Conservation (phyloP, 768 basidiomycete species). For the Tulasnella sp. region DNA sequence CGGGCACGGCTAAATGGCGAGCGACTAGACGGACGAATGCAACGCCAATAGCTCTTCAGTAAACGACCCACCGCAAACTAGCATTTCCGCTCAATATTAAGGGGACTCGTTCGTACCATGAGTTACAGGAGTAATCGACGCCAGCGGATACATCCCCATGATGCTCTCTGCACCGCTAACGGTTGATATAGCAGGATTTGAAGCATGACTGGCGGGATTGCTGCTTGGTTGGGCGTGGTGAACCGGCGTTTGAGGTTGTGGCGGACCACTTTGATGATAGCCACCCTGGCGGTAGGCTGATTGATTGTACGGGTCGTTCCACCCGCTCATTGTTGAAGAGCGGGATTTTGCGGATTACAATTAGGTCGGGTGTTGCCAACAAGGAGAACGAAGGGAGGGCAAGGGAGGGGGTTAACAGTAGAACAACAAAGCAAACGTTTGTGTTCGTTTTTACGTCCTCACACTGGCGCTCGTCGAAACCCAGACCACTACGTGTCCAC, state of each 20-base stretch:
- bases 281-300: neutral
- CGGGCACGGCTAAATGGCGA: conserved; percentile 52
- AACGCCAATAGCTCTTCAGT: conserved; percentile 23
- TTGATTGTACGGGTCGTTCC: neutral
- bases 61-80: neutral
- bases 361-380: neutral
- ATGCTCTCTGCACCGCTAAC: conserved; percentile 14
- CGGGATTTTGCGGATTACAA: neutral
- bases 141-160: conserved; percentile 50
- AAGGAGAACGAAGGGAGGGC: neutral
- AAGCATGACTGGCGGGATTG: neutral
- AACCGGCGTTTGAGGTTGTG: neutral
- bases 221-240: neutral
- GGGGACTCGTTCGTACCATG: conserved; percentile 45
- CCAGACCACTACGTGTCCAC: neutral
- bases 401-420: neutral
- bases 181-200: neutral
- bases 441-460: neutral
- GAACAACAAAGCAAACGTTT: neutral
- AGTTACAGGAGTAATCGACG: conserved; percentile 66
- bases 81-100: conserved; percentile 13
- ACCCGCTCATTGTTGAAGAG: neutral
- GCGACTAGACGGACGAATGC: conserved; percentile 41
- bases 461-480: neutral
- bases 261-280: neutral